phyloP scores from a whole-genome alignment of 345 rosid species.

The Salix exigua region DNA sequence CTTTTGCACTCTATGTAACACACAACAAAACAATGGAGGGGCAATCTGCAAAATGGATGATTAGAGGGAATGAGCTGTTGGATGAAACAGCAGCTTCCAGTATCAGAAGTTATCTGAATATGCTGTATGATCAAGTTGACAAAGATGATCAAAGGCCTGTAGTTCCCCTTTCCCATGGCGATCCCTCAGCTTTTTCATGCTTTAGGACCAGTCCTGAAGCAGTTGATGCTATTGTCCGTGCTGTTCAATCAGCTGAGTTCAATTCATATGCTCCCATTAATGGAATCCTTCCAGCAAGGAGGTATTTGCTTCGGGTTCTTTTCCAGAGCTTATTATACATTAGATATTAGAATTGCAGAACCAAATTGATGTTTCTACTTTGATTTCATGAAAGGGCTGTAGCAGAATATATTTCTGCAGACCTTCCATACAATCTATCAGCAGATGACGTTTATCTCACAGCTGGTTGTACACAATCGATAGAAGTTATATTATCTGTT shows the following conservation, averaged over 20 bases:
- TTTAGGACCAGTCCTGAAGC: constrained; percentile 49
- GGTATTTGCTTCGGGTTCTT: constrained; percentile 19
- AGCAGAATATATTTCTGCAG: constrained; percentile 25
- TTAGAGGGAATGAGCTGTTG: too few species aligned
- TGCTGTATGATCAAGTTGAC: constrained; percentile 38
- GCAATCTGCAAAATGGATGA: too few species aligned
- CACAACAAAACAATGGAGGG: too few species aligned
- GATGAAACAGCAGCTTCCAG: constrained; percentile 6
- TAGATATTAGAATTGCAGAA: too few species aligned
- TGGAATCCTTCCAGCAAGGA: constrained; percentile 59
- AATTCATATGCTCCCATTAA: constrained; percentile 45
- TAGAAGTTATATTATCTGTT: constrained; percentile 16
- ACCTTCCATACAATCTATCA: constrained; percentile 27
- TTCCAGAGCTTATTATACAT: not conserved
- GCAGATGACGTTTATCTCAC: constrained; percentile 32
- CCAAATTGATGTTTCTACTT: too few species aligned
- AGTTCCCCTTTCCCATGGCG: constrained; percentile 70
- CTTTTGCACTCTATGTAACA: too few species aligned
- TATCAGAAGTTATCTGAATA: constrained; percentile 36
- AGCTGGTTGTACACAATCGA: constrained; percentile 27
- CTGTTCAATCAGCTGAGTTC: constrained; percentile 46
- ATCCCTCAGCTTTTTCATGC: constrained; percentile 63
- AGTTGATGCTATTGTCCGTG: constrained; percentile 49
- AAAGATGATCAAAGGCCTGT: constrained; percentile 32
- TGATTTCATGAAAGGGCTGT: not conserved